Evolutionary conservation across 2,329 filamentous ascomycete genomes (phyloP).

Genomic region (Talaromyces piceae): DNA sequence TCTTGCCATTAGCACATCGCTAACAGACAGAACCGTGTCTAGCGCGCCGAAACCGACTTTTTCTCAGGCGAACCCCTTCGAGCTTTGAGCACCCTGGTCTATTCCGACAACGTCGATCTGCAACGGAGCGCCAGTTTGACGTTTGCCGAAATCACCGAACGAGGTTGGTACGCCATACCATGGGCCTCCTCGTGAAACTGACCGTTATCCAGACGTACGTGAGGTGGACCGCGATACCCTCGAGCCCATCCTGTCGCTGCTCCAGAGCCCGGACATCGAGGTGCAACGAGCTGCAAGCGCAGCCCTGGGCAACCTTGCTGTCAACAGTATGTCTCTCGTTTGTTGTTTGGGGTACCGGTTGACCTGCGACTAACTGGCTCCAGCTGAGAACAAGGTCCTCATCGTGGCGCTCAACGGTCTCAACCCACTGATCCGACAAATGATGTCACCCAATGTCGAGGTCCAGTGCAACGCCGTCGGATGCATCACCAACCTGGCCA

Average conservation of each 20-base stretch:
- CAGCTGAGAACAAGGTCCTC: slow-evolving; percentile 94
- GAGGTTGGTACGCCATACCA: slow-evolving; percentile 55
- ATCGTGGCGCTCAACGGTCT: slow-evolving; percentile 91
- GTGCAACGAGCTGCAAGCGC: slow-evolving; percentile 95
- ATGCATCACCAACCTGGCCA: slow-evolving; percentile 96
- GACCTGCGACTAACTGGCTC: slow-evolving; percentile 26
- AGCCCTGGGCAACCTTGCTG: slow-evolving; percentile 88
- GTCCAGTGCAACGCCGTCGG: slow-evolving; percentile 98
- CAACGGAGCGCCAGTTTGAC: slow-evolving; percentile 96
- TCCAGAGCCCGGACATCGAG: slow-evolving; percentile 93
- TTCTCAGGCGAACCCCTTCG: slow-evolving; percentile 92
- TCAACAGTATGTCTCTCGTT: slow-evolving; percentile 67
- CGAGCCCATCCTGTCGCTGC: slow-evolving; percentile 88
- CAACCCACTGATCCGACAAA: slow-evolving; percentile 87
- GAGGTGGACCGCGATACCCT: slow-evolving; percentile 93
- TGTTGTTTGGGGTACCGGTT: slow-evolving; percentile 25
- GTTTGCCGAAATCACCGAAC: slow-evolving; percentile 96
- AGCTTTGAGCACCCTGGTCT: slow-evolving; percentile 90
- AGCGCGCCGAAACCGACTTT: slow-evolving; percentile 97
- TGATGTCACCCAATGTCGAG: slow-evolving; percentile 96
- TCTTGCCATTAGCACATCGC: not conserved
- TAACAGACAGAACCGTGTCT: slow-evolving; percentile 10
- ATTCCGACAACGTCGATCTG: slow-evolving; percentile 96
- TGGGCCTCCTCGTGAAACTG: not conserved
- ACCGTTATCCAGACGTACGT: slow-evolving; percentile 65